Percentiles rank a stretch among this genome's conserved stretches.
Evolutionary conservation across 352 stramenopile species (phyloP).

Genomic region (Phytophthora chlamydospora): DNA sequence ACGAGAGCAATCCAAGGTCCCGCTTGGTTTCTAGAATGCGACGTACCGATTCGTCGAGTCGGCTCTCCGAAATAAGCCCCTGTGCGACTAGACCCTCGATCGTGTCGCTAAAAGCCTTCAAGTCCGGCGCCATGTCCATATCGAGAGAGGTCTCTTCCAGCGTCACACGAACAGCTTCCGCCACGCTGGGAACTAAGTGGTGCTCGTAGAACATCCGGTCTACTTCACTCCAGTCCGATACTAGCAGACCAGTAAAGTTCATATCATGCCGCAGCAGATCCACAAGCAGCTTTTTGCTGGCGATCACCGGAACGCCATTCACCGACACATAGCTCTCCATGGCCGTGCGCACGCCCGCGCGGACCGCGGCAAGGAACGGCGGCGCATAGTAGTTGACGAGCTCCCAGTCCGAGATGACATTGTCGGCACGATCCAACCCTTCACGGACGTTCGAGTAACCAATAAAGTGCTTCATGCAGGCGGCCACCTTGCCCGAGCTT

Average conservation of each 20-base stretch:
- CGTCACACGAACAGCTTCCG: conserved; percentile 72
- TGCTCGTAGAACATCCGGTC: conserved; percentile 88
- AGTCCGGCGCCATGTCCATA: conserved; percentile 90
- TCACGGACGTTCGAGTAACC: conserved; percentile 75
- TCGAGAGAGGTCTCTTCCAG: conserved; percentile 90
- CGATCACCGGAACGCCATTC: conserved; percentile 87
- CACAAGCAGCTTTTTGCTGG: conserved; percentile 78
- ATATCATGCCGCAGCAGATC: conserved; percentile 88
- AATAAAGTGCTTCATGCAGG: conserved; percentile 92
- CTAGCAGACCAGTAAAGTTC: conserved; percentile 88
- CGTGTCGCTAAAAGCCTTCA: conserved; percentile 52
- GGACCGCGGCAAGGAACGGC: conserved; percentile 72
- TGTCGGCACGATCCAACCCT: conserved; percentile 77
- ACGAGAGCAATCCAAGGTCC: conserved; percentile 52
- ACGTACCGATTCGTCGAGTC: conserved; percentile 68
- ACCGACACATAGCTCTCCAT: conserved; percentile 94
- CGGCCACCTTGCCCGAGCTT: conserved; percentile 58
- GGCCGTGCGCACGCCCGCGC: conserved; percentile 78
- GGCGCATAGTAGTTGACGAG: conserved; percentile 78
- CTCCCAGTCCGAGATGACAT: conserved; percentile 70
- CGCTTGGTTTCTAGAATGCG: conserved; percentile 68
- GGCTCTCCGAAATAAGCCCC: conserved; percentile 47
- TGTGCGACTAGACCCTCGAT: conserved; percentile 57
- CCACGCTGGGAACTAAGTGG: conserved; percentile 62
- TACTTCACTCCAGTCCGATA: conserved; percentile 94